Percentiles rank a stretch among this genome's conserved stretches.
These are phyloP conservation scores for Pyricularia pennisetigena DNA, from an alignment of 2,329 filamentous ascomycete genomes.

Conservation along the genomic window DNA sequence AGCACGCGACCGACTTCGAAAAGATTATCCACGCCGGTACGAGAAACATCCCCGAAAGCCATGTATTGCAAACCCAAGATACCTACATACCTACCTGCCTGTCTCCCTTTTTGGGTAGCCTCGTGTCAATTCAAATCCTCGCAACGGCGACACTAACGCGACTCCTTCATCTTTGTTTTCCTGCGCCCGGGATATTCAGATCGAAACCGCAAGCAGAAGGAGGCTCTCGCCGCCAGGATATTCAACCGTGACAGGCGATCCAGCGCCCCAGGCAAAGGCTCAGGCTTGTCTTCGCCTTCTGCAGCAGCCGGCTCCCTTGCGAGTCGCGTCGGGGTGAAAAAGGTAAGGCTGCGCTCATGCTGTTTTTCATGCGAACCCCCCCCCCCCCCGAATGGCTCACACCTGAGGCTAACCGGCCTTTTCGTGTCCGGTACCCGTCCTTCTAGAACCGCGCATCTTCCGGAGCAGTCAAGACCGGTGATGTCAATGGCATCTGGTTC, in stretches of 20 bases:
- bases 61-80: neutral
- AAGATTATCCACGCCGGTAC: conserved; percentile 45
- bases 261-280: conserved; percentile 31
- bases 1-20: conserved; percentile 39
- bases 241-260: conserved; percentile 51
- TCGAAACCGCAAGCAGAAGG: conserved; percentile 61
- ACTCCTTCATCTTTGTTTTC: neutral
- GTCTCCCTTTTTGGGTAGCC: neutral
- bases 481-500: conserved; percentile 60
- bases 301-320: conserved; percentile 47
- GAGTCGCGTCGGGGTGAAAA: conserved; percentile 63
- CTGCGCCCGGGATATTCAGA: conserved; percentile 22
- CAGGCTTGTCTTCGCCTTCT: conserved; percentile 21
- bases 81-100: neutral
- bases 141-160: neutral
- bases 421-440: conserved; percentile 14
- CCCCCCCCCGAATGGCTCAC: conserved; percentile 6
- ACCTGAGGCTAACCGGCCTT: conserved; percentile 9
- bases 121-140: neutral
- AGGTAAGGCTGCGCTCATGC: conserved; percentile 35
- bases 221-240: conserved; percentile 62
- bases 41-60: conserved; percentile 3
- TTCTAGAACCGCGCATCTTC: neutral
- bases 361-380: conserved; percentile 1
- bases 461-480: conserved; percentile 25